Conservation (phyloP, 1,284 basidiomycete genomes). For the Golubevia pallescens region DNA sequence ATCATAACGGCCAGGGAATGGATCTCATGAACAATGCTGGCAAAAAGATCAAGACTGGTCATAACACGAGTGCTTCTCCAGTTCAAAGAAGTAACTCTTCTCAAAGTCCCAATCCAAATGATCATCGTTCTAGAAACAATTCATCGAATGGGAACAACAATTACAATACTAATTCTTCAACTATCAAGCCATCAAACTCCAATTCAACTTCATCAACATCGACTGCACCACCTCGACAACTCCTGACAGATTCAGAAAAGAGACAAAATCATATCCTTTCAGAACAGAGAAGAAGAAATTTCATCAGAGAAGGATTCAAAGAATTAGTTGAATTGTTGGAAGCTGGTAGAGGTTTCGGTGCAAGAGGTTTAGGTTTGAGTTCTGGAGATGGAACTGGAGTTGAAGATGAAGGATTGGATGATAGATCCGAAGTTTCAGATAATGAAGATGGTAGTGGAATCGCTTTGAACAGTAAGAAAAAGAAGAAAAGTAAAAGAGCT, state of each 20-base stretch:
- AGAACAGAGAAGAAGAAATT: slow-evolving; percentile 57
- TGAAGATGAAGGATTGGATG: slow-evolving; percentile 29
- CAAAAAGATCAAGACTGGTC: slow-evolving; percentile 42
- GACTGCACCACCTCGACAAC: no score
- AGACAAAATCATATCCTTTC: slow-evolving; percentile 55
- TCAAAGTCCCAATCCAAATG: no score
- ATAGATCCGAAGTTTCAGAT: not conserved
- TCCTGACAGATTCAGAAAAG: slow-evolving; percentile 50
- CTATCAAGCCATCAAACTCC: no score
- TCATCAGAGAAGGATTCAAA: slow-evolving; percentile 58
- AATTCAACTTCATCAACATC: no score
- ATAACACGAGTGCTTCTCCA: slow-evolving; percentile 13
- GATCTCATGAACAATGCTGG: slow-evolving; percentile 9
- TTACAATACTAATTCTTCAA: no score
- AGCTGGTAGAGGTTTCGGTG: slow-evolving; percentile 49
- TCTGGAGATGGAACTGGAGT: slow-evolving; percentile 57
- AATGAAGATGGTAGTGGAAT: not conserved
- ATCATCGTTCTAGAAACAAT: no score
- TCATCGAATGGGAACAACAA: no score
- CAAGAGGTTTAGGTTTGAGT: slow-evolving; percentile 53
- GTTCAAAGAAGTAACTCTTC: no score
- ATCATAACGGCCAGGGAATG: slow-evolving; percentile 2
- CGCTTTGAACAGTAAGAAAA: slow-evolving; percentile 33
- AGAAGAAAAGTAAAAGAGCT: slow-evolving; percentile 11
- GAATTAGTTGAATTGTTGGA: slow-evolving; percentile 58